Evolutionary conservation across 148 eudicot species (phyloP).

Genomic region (Amaranthus cruentus): DNA sequence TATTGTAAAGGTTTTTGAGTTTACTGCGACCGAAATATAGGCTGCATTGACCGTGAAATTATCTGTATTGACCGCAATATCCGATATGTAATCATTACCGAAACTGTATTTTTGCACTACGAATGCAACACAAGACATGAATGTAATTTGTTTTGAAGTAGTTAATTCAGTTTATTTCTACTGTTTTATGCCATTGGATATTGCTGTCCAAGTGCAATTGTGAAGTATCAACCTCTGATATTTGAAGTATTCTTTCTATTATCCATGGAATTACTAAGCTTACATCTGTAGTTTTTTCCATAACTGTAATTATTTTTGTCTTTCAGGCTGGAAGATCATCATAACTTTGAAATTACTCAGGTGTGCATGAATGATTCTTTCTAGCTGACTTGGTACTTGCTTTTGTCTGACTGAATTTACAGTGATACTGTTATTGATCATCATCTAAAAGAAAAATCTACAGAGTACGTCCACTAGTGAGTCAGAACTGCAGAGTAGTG

Average conservation of each 20-base stretch:
- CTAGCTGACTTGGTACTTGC: constrained; percentile 4
- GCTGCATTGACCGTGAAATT: too few relatives aligned
- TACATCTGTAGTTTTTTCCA: constrained; percentile 4
- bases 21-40: too few relatives aligned
- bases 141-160: not conserved
- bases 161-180: not conserved
- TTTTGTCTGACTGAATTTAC: constrained; percentile 5
- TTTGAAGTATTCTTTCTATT: not conserved
- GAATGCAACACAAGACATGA: not conserved
- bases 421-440: constrained; percentile 5
- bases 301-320: constrained; percentile 3
- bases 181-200: too few relatives aligned
- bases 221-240: not conserved
- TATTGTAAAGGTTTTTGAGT: too few relatives aligned
- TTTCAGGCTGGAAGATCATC: constrained; percentile 33
- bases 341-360: constrained; percentile 27
- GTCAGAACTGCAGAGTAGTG: constrained; percentile 29
- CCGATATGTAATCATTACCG: too few relatives aligned
- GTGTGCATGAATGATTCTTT: constrained; percentile 6
- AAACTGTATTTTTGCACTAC: too few relatives aligned
- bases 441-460: constrained; percentile 20
- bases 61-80: too few relatives aligned
- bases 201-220: not conserved
- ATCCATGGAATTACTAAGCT: not conserved
- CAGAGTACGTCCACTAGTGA: constrained; percentile 22